These are phyloP conservation scores for Abelmoschus esculentus DNA, from an alignment of 345 rosid species.

Conservation along the genomic window DNA sequence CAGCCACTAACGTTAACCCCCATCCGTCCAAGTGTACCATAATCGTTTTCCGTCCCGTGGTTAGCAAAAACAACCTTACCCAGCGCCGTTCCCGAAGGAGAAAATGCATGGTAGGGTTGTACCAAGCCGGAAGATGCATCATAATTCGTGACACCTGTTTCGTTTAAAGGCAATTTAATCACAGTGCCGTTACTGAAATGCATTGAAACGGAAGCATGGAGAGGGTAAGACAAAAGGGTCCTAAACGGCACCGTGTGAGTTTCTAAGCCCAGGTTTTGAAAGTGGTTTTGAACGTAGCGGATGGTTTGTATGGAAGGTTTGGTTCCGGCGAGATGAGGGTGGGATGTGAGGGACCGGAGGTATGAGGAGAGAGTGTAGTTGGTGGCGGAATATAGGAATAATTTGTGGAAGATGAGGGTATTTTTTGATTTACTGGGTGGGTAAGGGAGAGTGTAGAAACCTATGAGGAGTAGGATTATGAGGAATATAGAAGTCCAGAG, in stretches of 20 bases:
- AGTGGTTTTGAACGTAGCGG: constrained; percentile 52
- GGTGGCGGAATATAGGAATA: constrained; percentile 62
- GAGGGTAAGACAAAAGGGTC: constrained; percentile 69
- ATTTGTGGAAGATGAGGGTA: constrained; percentile 32
- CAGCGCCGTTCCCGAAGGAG: constrained; percentile 71
- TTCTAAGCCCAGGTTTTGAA: constrained; percentile 43
- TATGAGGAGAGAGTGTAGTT: constrained; percentile 68
- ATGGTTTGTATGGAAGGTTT: constrained; percentile 42
- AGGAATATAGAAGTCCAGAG: constrained; percentile 43
- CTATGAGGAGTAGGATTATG: constrained; percentile 46
- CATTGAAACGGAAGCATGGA: constrained; percentile 38
- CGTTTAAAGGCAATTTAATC: constrained; percentile 34
- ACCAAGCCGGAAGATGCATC: constrained; percentile 26
- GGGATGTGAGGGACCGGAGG: constrained; percentile 72
- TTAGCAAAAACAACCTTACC: constrained; percentile 61
- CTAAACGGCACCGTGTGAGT: constrained; percentile 48
- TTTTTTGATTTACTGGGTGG: constrained; percentile 25
- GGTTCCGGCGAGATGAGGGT: constrained; percentile 90
- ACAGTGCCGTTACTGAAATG: constrained; percentile 46
- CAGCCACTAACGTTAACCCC: constrained; percentile 63
- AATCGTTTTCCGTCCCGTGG: constrained; percentile 72
- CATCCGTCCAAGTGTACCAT: constrained; percentile 38
- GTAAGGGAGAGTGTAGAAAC: constrained; percentile 41
- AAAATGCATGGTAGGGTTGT: constrained; percentile 81
- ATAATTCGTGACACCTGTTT: constrained; percentile 15